Percentiles rank a stretch among this genome's conserved stretches.
Conservation (phyloP, 306 rosid species). For the Canavalia gladiata region DNA sequence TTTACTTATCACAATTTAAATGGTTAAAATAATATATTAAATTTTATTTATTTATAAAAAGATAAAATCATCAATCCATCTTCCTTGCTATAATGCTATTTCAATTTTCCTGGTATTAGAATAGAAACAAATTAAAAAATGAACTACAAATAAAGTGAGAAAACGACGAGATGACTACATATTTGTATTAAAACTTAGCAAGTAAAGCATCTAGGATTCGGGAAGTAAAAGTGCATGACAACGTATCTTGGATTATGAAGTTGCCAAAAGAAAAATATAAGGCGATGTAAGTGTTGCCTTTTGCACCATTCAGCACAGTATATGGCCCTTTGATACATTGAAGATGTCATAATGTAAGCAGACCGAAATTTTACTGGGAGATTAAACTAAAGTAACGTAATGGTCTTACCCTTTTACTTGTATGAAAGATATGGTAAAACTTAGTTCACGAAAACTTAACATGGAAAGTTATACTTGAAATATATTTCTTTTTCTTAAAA, state of each 20-base stretch:
- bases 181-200: background rate
- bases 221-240: background rate
- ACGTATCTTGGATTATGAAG: background rate
- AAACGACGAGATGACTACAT: background rate
- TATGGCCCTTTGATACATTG: background rate
- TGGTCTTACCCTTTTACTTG: background rate
- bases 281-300: conserved; percentile 14
- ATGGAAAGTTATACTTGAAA: background rate
- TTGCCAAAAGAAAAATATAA: background rate
- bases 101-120: no score
- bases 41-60: no score
- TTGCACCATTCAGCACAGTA: conserved; percentile 7
- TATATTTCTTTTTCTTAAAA: background rate
- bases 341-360: conserved; percentile 21
- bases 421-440: background rate
- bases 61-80: no score
- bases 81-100: no score
- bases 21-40: no score
- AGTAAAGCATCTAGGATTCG: background rate
- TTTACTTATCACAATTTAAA: no score
- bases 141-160: no score
- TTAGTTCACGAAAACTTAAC: conserved; percentile 7
- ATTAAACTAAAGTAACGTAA: conserved; percentile 24
- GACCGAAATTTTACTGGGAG: conserved; percentile 9
- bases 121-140: no score